Evolutionary conservation across 1,284 basidiomycete genomes (phyloP).

Genomic region (Nidula niveotomentosa): DNA sequence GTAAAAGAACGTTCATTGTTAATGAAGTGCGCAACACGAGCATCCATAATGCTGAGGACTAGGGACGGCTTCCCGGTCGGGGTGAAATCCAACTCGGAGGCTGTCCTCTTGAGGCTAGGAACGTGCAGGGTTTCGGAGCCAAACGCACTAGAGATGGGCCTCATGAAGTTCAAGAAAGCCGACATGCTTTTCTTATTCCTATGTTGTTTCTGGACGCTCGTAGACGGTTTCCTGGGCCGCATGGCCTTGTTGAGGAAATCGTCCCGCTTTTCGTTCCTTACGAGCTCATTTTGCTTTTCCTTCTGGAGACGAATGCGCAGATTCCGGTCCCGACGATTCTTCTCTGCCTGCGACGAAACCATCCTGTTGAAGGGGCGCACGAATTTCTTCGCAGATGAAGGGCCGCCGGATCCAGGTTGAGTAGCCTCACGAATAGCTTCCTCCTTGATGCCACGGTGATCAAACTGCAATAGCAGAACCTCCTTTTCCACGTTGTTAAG

Average conservation of each 20-base stretch:
- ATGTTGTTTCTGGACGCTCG: constrained; percentile 60
- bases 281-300: constrained; percentile 73
- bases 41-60: constrained; percentile 71
- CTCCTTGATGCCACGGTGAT: constrained; percentile 68
- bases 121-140: constrained; percentile 54
- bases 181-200: constrained; percentile 84
- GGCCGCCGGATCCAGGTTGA: constrained; percentile 36
- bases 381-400: constrained; percentile 45
- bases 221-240: constrained; percentile 52
- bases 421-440: constrained; percentile 66
- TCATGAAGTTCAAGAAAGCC: constrained; percentile 79
- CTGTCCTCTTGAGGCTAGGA: constrained; percentile 50
- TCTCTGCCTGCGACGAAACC: constrained; percentile 68
- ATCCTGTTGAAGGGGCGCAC: constrained; percentile 70
- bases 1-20: constrained; percentile 80
- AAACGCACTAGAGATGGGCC: constrained; percentile 83
- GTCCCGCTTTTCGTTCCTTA: constrained; percentile 67
- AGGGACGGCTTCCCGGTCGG: constrained; percentile 70
- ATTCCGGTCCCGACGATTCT: constrained; percentile 72
- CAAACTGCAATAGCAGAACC: constrained; percentile 55
- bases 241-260: constrained; percentile 73
- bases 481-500: constrained; percentile 74
- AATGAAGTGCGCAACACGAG: constrained; percentile 64
- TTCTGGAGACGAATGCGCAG: constrained; percentile 65
- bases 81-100: constrained; percentile 72